These are phyloP conservation scores for Zygoascus ofunaensis DNA, from an alignment of 805 yeast species.

Conservation along the genomic window DNA sequence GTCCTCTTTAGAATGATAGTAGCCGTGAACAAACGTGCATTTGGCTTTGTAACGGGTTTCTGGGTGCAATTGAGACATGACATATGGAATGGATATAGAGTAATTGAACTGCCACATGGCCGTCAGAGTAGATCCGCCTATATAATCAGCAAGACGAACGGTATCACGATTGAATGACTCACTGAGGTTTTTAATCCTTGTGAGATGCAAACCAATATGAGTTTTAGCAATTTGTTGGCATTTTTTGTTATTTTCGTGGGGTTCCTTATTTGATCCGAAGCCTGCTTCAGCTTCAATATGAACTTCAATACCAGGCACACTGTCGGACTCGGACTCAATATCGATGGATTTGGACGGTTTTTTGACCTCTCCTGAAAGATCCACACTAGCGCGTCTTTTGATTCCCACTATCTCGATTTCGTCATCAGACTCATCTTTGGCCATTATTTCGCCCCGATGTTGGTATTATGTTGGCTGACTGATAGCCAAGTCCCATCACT, in stretches of 20 bases:
- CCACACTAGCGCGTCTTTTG: too few species aligned
- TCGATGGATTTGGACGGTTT: too few species aligned
- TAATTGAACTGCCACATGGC: slow-evolving; percentile 29
- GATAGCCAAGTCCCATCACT: too few species aligned
- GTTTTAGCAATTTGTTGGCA: too few species aligned
- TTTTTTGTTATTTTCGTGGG: too few species aligned
- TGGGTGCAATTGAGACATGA: slow-evolving; percentile 17
- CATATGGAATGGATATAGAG: slow-evolving; percentile 21
- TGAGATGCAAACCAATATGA: slow-evolving; percentile 12
- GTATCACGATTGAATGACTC: slow-evolving; percentile 15
- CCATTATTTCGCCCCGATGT: too few species aligned
- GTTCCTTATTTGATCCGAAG: too few species aligned
- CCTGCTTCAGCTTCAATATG: slow-evolving; percentile 8
- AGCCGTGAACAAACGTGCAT: slow-evolving; percentile 20
- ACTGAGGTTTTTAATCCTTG: slow-evolving; percentile 13
- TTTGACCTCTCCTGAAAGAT: too few species aligned
- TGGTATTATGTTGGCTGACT: too few species aligned
- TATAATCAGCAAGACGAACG: slow-evolving; percentile 16
- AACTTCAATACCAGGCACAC: background rate
- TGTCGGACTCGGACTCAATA: background rate
- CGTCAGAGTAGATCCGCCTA: slow-evolving; percentile 17
- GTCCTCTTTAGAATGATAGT: slow-evolving; percentile 1
- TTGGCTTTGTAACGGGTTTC: slow-evolving; percentile 4
- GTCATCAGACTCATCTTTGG: too few species aligned
- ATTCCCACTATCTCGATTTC: background rate